Conservation (phyloP, 495 filamentous ascomycete species). For the Jackrogersella minutella region DNA sequence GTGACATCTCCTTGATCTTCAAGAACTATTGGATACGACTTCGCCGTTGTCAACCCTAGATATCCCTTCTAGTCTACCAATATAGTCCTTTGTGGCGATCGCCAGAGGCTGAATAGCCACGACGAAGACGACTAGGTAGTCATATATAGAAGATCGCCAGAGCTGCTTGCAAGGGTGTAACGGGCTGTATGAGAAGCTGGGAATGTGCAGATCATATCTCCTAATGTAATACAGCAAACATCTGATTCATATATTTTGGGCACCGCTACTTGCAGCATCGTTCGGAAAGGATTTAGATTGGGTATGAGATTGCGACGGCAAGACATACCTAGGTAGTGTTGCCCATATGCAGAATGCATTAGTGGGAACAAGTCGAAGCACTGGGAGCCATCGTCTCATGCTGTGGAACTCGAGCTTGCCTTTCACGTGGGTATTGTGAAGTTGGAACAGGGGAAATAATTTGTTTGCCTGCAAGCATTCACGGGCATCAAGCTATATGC, state of each 20-base stretch:
- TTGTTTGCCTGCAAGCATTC: background rate
- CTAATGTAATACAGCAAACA: constrained; percentile 1
- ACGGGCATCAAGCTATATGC: background rate
- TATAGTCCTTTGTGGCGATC: background rate
- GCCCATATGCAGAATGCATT: too few relatives aligned
- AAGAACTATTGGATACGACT: background rate
- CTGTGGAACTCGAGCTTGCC: constrained; percentile 15
- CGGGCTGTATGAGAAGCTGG: background rate
- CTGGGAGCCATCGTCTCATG: constrained; percentile 8
- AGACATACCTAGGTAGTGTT: background rate
- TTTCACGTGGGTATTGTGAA: background rate
- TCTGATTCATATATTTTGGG: background rate
- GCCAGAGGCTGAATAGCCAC: background rate
- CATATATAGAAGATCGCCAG: background rate
- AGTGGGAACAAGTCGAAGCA: background rate
- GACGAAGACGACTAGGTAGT: background rate
- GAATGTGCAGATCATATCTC: background rate
- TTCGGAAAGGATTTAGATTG: background rate
- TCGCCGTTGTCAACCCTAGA: background rate
- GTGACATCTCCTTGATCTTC: background rate
- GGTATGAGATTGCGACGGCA: background rate
- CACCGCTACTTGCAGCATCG: background rate
- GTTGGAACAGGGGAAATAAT: background rate
- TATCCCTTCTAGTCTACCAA: background rate
- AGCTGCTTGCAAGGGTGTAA: background rate